A percentile compares a stretch with the other conserved stretches of the same genome.
phyloP scores from a whole-genome alignment of 2,329 filamentous ascomycete genomes.

The Myriosclerotinia duriaeana region DNA sequence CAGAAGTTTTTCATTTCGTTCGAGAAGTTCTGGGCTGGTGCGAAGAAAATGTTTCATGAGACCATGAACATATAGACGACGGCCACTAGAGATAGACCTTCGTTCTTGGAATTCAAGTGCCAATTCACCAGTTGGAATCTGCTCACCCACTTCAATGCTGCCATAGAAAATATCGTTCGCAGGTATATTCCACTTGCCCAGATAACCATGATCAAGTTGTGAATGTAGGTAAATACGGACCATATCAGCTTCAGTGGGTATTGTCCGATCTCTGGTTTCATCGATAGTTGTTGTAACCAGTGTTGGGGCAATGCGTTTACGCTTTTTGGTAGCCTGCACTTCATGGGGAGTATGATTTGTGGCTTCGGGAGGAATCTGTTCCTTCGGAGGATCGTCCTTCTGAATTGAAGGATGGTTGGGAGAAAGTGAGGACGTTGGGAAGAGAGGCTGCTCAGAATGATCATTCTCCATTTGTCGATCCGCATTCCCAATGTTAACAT shows the following conservation, averaged over 20 bases:
- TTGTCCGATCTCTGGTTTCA: constrained; percentile 28
- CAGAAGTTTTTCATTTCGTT: constrained; percentile 28
- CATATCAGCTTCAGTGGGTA: constrained; percentile 34
- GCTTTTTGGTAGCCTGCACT: constrained; percentile 33
- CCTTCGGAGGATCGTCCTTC: background rate
- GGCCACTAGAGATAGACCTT: constrained; percentile 45
- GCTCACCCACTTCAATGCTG: constrained; percentile 35
- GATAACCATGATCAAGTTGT: constrained; percentile 39
- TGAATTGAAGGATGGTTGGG: background rate
- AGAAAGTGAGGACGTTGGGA: background rate
- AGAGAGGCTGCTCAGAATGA: background rate
- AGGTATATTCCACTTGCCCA: constrained; percentile 43
- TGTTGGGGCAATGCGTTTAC: constrained; percentile 40
- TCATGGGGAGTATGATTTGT: background rate
- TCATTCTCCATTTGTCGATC: background rate
- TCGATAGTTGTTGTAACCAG: constrained; percentile 35
- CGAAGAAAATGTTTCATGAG: constrained; percentile 46
- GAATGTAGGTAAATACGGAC: constrained; percentile 9
- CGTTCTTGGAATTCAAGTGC: constrained; percentile 34
- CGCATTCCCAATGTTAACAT: background rate
- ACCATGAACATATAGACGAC: constrained; percentile 46
- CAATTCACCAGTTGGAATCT: constrained; percentile 35
- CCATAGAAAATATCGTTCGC: constrained; percentile 47
- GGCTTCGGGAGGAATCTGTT: background rate
- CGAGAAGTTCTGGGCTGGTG: constrained; percentile 26